Conservation (phyloP, 2,329 filamentous ascomycete species). For the Apiospora aurea region DNA sequence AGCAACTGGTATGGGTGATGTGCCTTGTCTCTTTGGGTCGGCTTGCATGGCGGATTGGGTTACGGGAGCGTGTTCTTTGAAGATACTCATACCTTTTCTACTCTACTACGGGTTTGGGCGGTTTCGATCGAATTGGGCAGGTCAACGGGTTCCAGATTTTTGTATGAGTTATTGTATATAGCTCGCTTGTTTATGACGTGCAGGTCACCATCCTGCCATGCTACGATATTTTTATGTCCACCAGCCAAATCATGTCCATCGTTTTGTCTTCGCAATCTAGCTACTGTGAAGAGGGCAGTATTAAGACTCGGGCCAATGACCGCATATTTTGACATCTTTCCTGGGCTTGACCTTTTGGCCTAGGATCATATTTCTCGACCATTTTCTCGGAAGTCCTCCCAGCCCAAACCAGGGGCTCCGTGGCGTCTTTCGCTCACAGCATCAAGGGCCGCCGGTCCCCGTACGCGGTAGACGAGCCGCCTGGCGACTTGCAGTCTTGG, state of each 20-base stretch:
- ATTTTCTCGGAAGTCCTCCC: too few species aligned
- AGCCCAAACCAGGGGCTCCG: too few species aligned
- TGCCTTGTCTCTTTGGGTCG: slow-evolving; percentile 12
- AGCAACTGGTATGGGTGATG: slow-evolving; percentile 11
- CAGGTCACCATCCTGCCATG: background rate
- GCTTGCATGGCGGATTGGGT: background rate
- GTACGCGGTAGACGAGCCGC: too few species aligned
- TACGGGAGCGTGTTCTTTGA: slow-evolving; percentile 2
- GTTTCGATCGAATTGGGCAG: background rate
- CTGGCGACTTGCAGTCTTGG: too few species aligned
- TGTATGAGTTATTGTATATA: background rate
- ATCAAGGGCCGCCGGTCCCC: too few species aligned
- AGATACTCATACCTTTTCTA: background rate
- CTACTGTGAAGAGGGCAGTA: background rate
- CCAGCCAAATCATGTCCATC: background rate
- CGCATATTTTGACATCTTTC: background rate
- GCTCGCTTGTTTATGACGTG: background rate
- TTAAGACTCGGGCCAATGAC: background rate
- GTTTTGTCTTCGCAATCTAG: background rate
- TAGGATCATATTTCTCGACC: background rate
- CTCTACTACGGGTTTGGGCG: slow-evolving; percentile 4
- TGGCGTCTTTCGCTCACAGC: background rate
- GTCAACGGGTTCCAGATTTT: background rate
- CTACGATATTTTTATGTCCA: background rate
- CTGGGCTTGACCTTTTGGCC: background rate